phyloP scores from a whole-genome alignment of 1,284 basidiomycete genomes.

The Ceraceosorus guamensis region DNA sequence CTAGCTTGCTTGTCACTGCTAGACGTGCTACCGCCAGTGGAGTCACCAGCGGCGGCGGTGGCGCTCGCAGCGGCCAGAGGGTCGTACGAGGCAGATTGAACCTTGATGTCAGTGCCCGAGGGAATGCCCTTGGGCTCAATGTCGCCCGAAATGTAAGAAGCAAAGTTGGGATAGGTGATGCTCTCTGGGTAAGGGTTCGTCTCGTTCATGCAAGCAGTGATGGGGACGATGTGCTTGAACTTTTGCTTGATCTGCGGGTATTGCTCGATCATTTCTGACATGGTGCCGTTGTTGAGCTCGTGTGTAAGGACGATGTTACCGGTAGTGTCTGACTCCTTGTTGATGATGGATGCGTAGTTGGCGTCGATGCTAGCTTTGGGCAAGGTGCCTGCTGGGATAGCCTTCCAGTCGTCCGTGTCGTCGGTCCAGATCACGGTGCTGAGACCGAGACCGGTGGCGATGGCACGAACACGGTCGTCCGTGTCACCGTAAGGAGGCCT shows the following conservation, averaged over 20 bases:
- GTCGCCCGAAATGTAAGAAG: constrained; percentile 30
- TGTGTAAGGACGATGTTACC: constrained; percentile 44
- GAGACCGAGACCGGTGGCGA: constrained; percentile 53
- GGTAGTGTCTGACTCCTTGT: constrained; percentile 10
- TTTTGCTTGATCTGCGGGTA: constrained; percentile 32
- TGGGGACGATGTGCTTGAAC: constrained; percentile 44
- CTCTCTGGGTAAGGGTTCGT: constrained; percentile 52
- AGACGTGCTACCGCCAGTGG: background rate
- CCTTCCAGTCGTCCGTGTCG: constrained; percentile 52
- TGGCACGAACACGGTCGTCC: constrained; percentile 55
- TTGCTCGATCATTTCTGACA: constrained; percentile 36
- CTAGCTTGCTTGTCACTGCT: background rate
- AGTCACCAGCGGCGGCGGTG: background rate
- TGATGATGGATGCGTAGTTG: constrained; percentile 48
- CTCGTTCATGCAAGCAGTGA: constrained; percentile 43
- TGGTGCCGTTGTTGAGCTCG: constrained; percentile 43
- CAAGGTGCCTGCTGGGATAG: constrained; percentile 36
- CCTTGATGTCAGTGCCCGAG: background rate
- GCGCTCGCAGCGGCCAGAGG: background rate
- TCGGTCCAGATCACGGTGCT: constrained; percentile 54
- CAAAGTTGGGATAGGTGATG: constrained; percentile 46
- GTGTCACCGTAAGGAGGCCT: constrained; percentile 51
- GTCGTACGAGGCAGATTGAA: background rate
- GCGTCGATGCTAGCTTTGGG: constrained; percentile 40
- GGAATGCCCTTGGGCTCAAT: constrained; percentile 6